Evolutionary conservation across 2,329 filamentous ascomycete species (phyloP), one percentile per base, ranked within the genome.

Genomic region (Fonsecaea nubica): DNA sequence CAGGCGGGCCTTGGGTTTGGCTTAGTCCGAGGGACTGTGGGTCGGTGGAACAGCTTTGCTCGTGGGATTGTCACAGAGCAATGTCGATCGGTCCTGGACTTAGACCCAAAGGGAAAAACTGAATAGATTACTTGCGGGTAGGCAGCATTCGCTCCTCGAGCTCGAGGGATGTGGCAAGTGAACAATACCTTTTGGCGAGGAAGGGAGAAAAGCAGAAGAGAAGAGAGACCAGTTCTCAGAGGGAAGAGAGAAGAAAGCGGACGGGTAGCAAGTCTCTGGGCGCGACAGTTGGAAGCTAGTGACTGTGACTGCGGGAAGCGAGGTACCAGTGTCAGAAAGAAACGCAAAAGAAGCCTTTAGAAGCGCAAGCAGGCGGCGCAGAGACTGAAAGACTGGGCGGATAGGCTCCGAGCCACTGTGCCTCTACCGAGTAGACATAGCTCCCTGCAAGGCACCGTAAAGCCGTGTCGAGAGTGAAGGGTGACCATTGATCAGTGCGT

Each of bases 281-380:
- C 45, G 15, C 18, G 25, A 25, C 12, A 50, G 45, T 25, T 12
- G 45, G 9, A 1, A 50, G 25, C 45, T 50, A 50, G 45, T 30
- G 45, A 21, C 2, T 50, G 45, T 50, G 45, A 50, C 45, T 50
- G 45, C 45, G 45, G 18, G 45, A 50, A 50, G 45, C 45, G 45
- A 50, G 45, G 45, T 50, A 4, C 45, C 18, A 50, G 45, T 50
- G 45, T 38, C 25, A 48, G 42, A 61, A 35, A 53, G 58, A 61
- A 61, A 48, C 30, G n/a, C 58, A 25, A 61, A 54, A 61, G 58
- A 61, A 61, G 58, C 33, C 58, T 61, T 25, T 61, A 32, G 58
- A 61, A 61, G 58, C 32, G 45, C 58, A 50, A 8, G 42, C n/a
- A 32, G 18, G 32, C 25, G 25, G 48, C 50, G 42, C 38, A 50